Base-by-base conservation (phyloP, 192 early-diverging fungal genomes). In the Rhizoclosmatium globosum region DNA sequence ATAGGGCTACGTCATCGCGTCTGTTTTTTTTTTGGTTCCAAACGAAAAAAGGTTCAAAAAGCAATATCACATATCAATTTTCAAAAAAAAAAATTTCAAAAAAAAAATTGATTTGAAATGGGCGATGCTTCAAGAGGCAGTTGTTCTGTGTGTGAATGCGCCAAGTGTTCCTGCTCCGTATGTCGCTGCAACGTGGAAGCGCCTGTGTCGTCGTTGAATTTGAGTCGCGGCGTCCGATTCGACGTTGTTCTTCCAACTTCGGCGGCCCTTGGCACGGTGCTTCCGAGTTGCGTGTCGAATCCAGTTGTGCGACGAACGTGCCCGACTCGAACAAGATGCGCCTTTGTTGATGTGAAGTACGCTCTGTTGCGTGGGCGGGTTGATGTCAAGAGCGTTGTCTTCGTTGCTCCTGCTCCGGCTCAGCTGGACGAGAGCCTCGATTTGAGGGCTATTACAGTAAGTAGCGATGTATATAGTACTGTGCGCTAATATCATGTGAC, bases 291-390 rank as follows among this genome's bases (percentile, higher is more conserved):
- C 61, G 72, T 74, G 15, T 56, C 72, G 21, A 62, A 62, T 45
- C 31, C 38, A 31, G 42, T 31, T 4, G 6, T 62, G 72, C 72
- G 72, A 53, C 39, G 39, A 3, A 38, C 19, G 61, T 74, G 72
- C 44, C 42, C 58, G 45, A 43, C 59, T 1, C 72, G 72, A 7
- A 45, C 62, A 6, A n/a, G 61, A 17, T 74, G 72, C 43, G 60
- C 59, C 15, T 74, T 62, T 62, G 72, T 74, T 43, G 58, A 74
- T 45, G 61, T 74, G 7, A 74, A 74, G 59, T 60, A 60, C 72
- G 39, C 58, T 7, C 23, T 74, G 56, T 43, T 74, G 43, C 38
- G 59, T 4, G 69, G 48, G 13, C 58, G 4, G 17, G 21, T 48
- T 19, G 39, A 11, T 7, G 46, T 45, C 44, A 39, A 44, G 44